phyloP scores from a whole-genome alignment of 1,139 yeast genomes.

The Insectozyma bohioensis region DNA sequence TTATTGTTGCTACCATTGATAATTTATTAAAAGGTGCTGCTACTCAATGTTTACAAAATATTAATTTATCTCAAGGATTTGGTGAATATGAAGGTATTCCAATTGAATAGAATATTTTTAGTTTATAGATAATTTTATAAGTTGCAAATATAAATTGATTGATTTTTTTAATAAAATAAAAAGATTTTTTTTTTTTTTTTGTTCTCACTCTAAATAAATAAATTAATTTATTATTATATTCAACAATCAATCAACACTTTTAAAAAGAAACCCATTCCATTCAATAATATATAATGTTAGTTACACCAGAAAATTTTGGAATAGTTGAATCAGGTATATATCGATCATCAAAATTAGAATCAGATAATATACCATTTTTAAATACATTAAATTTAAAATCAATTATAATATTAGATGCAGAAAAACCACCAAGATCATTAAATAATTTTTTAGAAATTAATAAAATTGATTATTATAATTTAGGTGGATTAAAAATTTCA shows the following conservation, averaged over 20 bases:
- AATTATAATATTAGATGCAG: constrained; percentile 66
- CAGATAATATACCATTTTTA: constrained; percentile 63
- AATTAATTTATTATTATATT: no score
- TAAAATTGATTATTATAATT: constrained; percentile 42
- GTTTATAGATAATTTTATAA: no score
- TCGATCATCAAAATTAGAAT: constrained; percentile 53
- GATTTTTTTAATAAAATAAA: no score
- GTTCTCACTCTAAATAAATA: no score
- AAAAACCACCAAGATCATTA: constrained; percentile 61
- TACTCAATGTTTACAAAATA: constrained; percentile 95
- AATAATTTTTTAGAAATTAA: constrained; percentile 46
- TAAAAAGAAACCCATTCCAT: no score
- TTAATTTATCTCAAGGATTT: constrained; percentile 84
- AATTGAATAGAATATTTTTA: constrained; percentile 28
- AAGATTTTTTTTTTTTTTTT: no score
- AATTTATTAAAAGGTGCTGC: constrained; percentile 97
- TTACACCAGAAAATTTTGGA: constrained; percentile 79
- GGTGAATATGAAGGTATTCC: constrained; percentile 97
- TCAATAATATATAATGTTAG: constrained; percentile 46
- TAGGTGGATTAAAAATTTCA: constrained; percentile 46
- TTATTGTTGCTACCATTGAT: constrained; percentile 91
- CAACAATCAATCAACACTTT: no score
- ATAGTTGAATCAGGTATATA: constrained; percentile 73
- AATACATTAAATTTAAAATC: constrained; percentile 62
- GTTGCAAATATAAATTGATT: no score